Evolutionary conservation across 1,284 basidiomycete species (phyloP).

Genomic region (Puccinia coronata): DNA sequence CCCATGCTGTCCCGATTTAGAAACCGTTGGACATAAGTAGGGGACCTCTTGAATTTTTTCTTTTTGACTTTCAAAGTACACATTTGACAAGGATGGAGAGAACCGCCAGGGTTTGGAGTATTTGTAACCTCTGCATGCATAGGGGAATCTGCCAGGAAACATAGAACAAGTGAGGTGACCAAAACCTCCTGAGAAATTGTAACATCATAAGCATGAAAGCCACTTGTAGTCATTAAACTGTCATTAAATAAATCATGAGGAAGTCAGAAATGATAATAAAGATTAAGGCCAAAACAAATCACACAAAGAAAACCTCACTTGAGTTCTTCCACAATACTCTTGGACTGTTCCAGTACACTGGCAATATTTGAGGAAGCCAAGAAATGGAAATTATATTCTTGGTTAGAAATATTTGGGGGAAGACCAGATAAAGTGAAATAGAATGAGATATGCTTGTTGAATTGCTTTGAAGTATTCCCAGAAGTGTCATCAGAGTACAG

Average conservation of each 20-base stretch:
- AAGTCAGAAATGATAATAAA: not conserved
- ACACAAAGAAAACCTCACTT: slow-evolving; percentile 53
- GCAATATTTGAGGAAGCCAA: not conserved
- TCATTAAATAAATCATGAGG: not conserved
- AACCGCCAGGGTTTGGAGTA: not conserved
- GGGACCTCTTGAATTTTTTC: not conserved
- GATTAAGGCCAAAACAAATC: not conserved
- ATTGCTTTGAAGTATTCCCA: slow-evolving; percentile 62
- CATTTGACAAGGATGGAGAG: not conserved
- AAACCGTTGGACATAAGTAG: not conserved
- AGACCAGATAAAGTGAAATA: slow-evolving; percentile 59
- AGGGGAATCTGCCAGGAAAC: not conserved
- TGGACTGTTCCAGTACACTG: not conserved
- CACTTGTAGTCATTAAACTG: not conserved
- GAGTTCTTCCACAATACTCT: slow-evolving; percentile 57
- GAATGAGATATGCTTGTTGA: no score
- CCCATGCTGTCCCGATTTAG: not conserved
- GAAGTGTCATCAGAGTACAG: slow-evolving; percentile 63
- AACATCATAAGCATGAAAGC: not conserved
- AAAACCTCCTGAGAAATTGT: not conserved
- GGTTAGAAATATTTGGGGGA: slow-evolving; percentile 50
- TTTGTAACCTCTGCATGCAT: slow-evolving; percentile 15
- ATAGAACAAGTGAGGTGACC: not conserved
- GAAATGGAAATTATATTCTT: slow-evolving; percentile 19
- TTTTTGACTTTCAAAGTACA: not conserved